Base-by-base conservation (phyloP, 306 rosid species). In the Acacia confusa region DNA sequence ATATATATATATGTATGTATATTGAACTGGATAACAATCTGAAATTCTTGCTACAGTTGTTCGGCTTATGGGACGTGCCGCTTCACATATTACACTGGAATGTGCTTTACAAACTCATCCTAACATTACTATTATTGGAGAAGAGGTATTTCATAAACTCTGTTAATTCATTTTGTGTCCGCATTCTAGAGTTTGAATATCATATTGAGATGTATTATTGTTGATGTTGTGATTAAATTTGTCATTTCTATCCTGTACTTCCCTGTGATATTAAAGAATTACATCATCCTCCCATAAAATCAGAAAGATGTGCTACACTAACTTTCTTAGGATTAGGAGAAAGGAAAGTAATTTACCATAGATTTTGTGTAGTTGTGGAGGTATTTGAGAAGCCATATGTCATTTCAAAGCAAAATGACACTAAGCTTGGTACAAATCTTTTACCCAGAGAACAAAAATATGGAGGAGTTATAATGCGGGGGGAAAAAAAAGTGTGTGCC, bases 101-200 rank as follows among this genome's bases (percentile, higher is more conserved):
- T 96, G 99, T 82, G 99, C 99, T 83, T 84, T 96, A 82, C 99
- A 96, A 90, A 96, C 99, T 61, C 99, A 96, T 89, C 98, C 99
- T 57, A 96, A 96, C 86, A 87, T 96, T 83, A 91, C 97, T 68
- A 90, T 96, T 78, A 92, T 96, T 75, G 99, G 98, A 68, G 99
- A 96, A 88, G 99, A 96, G 90, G 88, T 87, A 79, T 78, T 82
- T 87, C 52, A 16, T 43, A 10, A 75, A 71, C 80, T 65, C 69
- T 76, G 44, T 71, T 36, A 55, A 81, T 60, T 74, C 58, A 63
- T 81, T 50, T 64, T 32, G 74, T 70, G 65, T 78, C 45, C 70
- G 27, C 71, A 11, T 75, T 80, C 48, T 64, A 12, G 47, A 67
- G 22, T 34, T 72, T 72, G 72, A 76, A 40, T 41, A 76, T 71